Conservation (phyloP, 208 protist species). For the Crithidia acanthocephali region DNA sequence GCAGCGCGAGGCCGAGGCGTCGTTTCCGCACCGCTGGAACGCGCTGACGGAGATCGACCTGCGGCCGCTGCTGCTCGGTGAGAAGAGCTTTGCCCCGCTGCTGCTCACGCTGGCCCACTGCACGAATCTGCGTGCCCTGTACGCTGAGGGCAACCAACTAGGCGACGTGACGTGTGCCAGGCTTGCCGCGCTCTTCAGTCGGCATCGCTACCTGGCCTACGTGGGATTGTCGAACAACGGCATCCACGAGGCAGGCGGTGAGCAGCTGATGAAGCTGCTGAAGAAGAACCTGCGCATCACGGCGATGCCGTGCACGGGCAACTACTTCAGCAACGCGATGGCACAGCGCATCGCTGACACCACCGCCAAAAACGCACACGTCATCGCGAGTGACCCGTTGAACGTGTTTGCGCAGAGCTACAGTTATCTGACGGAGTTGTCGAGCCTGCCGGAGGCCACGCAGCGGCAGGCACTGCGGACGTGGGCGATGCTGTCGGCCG, state of each 20-base stretch:
- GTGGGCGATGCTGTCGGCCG: slow-evolving; percentile 78
- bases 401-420: slow-evolving; percentile 67
- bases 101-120: slow-evolving; percentile 74
- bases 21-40: slow-evolving; percentile 69
- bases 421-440: slow-evolving; percentile 51
- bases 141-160: slow-evolving; percentile 66
- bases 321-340: slow-evolving; percentile 55
- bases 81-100: slow-evolving; percentile 65
- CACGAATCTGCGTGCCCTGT: slow-evolving; percentile 53
- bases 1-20: slow-evolving; percentile 33
- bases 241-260: slow-evolving; percentile 78
- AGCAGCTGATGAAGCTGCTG: slow-evolving; percentile 72
- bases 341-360: slow-evolving; percentile 50
- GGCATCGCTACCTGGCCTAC: slow-evolving; percentile 59
- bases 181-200: slow-evolving; percentile 62
- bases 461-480: slow-evolving; percentile 64
- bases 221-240: slow-evolving; percentile 61
- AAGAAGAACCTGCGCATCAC: slow-evolving; percentile 67
- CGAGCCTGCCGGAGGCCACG: slow-evolving; percentile 50
- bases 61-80: slow-evolving; percentile 65
- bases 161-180: slow-evolving; percentile 70
- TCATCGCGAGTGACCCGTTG: slow-evolving; percentile 60
- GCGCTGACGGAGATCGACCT: slow-evolving; percentile 50
- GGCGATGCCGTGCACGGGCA: slow-evolving; percentile 46
- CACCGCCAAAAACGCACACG: slow-evolving; percentile 33